These are phyloP conservation scores for Gynochthodes officinalis DNA, from an alignment of 257 asterid genomes.

Conservation along the genomic window DNA sequence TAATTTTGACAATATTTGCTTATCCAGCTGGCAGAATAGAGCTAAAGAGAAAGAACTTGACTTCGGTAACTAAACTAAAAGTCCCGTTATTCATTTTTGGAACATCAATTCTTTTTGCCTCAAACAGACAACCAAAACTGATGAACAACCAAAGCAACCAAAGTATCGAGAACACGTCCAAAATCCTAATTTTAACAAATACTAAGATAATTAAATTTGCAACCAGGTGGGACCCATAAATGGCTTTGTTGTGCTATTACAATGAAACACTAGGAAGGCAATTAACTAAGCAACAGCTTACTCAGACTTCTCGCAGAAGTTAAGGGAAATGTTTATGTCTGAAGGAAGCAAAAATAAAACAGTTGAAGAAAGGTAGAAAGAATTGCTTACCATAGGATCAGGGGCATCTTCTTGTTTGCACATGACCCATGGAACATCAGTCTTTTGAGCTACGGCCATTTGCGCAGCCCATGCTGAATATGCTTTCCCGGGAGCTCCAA, in stretches of 20 bases:
- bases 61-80: background rate
- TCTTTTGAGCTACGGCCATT: constrained; percentile 76
- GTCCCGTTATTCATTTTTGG: too few relatives aligned
- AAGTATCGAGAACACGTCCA: background rate
- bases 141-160: background rate
- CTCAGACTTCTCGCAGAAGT: background rate
- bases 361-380: background rate
- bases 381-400: constrained; percentile 63
- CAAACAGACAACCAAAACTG: background rate
- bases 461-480: constrained; percentile 86
- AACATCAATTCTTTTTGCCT: too few relatives aligned
- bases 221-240: background rate
- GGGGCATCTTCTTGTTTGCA: constrained; percentile 98
- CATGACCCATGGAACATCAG: constrained; percentile 99
- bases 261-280: too few relatives aligned
- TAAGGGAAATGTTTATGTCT: background rate
- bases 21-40: background rate
- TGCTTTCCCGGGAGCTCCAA: constrained; percentile 92
- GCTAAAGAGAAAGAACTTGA: background rate
- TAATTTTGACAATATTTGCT: background rate
- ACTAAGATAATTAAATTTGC: background rate
- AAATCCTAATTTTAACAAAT: background rate
- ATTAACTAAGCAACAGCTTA: background rate
- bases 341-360: background rate
- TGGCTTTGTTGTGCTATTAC: background rate